Evolutionary conservation across 2,329 filamentous ascomycete genomes (phyloP).

Genomic region (Trichoderma simmonsii): DNA sequence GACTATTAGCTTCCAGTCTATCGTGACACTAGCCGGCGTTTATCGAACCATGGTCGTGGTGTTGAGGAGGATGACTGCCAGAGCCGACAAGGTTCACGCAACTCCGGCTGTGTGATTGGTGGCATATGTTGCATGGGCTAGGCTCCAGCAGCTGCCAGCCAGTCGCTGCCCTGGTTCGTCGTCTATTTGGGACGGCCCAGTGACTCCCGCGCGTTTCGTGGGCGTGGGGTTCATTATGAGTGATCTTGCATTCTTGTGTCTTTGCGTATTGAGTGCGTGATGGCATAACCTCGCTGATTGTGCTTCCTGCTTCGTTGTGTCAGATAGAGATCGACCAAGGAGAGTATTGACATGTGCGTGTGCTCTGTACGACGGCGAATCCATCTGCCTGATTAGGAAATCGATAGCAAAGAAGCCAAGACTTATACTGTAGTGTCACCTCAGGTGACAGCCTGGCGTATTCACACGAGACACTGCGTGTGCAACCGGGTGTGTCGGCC

Average conservation of each 20-base stretch:
- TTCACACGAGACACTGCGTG: neutral
- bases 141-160: slow-evolving; percentile 1
- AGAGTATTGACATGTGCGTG: neutral
- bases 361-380: neutral
- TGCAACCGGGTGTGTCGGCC: neutral
- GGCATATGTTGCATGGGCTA: neutral
- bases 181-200: slow-evolving; percentile 17
- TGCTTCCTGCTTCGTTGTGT: neutral
- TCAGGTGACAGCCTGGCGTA: neutral
- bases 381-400: neutral
- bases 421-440: neutral
- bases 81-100: neutral
- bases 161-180: slow-evolving; percentile 11
- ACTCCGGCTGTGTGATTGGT: neutral
- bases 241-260: neutral
- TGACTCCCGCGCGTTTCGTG: slow-evolving; percentile 11
- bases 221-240: slow-evolving; percentile 3
- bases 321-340: neutral
- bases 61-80: neutral
- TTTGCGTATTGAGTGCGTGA: neutral
- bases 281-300: neutral
- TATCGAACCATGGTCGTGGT: neutral
- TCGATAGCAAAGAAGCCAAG: neutral
- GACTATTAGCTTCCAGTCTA: neutral
- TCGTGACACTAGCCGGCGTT: neutral